Evolutionary conservation across 1,284 basidiomycete genomes (phyloP).

Genomic region (Fomitopsis schrenkii): DNA sequence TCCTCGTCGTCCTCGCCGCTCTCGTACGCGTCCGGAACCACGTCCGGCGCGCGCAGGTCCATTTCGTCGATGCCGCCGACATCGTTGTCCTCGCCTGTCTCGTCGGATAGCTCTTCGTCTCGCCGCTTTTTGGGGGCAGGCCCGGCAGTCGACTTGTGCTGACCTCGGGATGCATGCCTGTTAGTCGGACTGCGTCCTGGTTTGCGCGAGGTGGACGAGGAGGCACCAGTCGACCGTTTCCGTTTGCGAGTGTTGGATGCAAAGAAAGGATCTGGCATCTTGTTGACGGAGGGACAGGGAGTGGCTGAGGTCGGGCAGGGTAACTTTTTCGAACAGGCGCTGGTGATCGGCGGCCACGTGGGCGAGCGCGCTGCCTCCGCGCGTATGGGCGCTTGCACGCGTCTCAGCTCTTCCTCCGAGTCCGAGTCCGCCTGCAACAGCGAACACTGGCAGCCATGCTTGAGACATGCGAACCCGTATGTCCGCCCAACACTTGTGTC

Average conservation of each 20-base stretch:
- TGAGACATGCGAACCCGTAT: background rate
- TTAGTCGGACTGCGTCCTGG: background rate
- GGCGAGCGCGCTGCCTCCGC: too few relatives aligned
- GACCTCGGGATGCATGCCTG: background rate
- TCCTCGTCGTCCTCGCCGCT: conserved; percentile 79
- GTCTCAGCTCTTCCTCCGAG: too few relatives aligned
- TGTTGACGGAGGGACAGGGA: too few relatives aligned
- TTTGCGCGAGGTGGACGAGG: background rate
- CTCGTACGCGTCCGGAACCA: conserved; percentile 43
- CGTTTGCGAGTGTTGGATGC: conserved; percentile 68
- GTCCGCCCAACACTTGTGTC: background rate
- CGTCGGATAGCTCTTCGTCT: conserved; percentile 75
- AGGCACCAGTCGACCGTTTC: conserved; percentile 40
- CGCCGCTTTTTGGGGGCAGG: conserved; percentile 25
- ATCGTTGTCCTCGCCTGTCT: conserved; percentile 52
- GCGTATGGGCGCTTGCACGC: too few relatives aligned
- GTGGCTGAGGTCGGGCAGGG: background rate
- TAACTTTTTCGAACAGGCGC: background rate
- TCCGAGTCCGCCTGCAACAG: too few relatives aligned
- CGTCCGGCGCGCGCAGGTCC: conserved; percentile 64
- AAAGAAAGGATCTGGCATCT: conserved; percentile 84
- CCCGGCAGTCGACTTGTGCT: conserved; percentile 14
- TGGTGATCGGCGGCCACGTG: background rate
- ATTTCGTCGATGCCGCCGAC: conserved; percentile 63
- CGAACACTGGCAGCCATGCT: background rate